A percentile compares a stretch with the other conserved stretches of the same genome.
These are phyloP conservation scores for Capsella rubella DNA, from an alignment of 441 rosid species.

Conservation along the genomic window DNA sequence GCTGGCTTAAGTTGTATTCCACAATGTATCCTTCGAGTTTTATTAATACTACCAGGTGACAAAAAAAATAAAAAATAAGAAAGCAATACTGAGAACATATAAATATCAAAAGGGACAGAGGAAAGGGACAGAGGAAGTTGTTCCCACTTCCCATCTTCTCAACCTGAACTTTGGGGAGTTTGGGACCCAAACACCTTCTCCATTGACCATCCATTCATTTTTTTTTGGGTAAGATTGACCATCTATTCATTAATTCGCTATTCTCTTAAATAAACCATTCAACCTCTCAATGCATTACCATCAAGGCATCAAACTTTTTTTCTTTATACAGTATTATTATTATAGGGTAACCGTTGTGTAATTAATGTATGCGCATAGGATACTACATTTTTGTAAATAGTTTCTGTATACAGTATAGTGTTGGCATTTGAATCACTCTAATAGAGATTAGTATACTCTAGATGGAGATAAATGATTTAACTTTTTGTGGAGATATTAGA, in stretches of 20 bases:
- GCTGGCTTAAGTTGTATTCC: too few relatives aligned
- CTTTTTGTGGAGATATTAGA: too few relatives aligned
- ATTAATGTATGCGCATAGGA: slow-evolving; percentile 12
- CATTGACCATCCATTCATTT: slow-evolving; percentile 36
- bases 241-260: neutral
- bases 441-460: too few relatives aligned
- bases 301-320: neutral
- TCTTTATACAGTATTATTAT: neutral
- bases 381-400: too few relatives aligned
- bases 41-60: too few relatives aligned
- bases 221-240: too few relatives aligned
- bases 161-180: slow-evolving; percentile 39
- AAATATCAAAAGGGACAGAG: slow-evolving; percentile 3
- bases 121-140: slow-evolving; percentile 33
- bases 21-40: too few relatives aligned
- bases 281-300: slow-evolving; percentile 3
- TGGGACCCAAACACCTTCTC: slow-evolving; percentile 39
- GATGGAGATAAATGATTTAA: too few relatives aligned
- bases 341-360: slow-evolving; percentile 5
- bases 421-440: too few relatives aligned
- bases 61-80: too few relatives aligned
- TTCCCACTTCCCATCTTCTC: slow-evolving; percentile 35
- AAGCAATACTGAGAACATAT: slow-evolving; percentile 23
- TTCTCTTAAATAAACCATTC: slow-evolving; percentile 9
- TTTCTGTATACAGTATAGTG: too few relatives aligned